Conservation (phyloP, 805 yeast genomes). For the Monosporozyma servazzii region DNA sequence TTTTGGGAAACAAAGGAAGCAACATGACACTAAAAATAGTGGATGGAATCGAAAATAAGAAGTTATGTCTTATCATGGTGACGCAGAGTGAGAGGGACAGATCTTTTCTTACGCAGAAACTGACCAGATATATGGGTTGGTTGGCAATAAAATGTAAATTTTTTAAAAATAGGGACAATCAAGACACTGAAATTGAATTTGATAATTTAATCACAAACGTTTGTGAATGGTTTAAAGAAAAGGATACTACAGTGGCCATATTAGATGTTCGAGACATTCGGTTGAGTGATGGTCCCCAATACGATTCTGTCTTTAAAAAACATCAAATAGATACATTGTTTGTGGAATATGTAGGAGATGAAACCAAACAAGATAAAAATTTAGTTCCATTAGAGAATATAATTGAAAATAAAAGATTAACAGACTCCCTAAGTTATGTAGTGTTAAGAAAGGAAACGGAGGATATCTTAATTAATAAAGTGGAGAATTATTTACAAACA, state of each 20-base stretch:
- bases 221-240: conserved; percentile 76
- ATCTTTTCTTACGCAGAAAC: conserved; percentile 1
- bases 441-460: conserved; percentile 80
- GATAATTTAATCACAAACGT: conserved; percentile 61
- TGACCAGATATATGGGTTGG: conserved; percentile 74
- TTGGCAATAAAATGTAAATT: conserved; percentile 74
- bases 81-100: conserved; percentile 1
- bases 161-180: conserved; percentile 76
- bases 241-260: conserved; percentile 81
- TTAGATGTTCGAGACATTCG: conserved; percentile 90
- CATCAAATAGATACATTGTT: conserved; percentile 80
- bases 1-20: not conserved
- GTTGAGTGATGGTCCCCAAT: conserved; percentile 52
- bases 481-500: conserved; percentile 80
- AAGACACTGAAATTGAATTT: conserved; percentile 61
- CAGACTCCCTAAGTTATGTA: conserved; percentile 62
- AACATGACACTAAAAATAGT: conserved; percentile 1
- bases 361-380: conserved; percentile 49
- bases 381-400: not conserved
- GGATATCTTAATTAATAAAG: conserved; percentile 78
- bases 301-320: conserved; percentile 50
- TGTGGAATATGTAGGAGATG: conserved; percentile 70
- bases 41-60: not conserved
- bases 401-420: conserved; percentile 50
- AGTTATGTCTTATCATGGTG: not conserved